Conservation (phyloP, 2,329 filamentous ascomycete species). For the Fusarium succisae region DNA sequence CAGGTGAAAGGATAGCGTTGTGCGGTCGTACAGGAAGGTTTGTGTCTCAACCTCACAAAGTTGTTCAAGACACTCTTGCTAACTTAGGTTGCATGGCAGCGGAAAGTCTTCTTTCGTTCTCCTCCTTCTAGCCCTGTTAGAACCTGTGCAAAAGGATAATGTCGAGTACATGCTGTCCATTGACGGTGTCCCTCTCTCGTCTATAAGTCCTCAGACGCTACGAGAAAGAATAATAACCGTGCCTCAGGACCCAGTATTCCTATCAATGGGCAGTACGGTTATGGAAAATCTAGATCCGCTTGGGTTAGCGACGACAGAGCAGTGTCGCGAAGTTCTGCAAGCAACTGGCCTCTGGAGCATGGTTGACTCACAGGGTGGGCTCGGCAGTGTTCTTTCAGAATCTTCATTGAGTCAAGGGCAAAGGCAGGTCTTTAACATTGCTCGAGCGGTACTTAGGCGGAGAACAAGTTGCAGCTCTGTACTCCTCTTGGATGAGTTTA, state of each 20-base stretch:
- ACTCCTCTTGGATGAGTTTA: not conserved
- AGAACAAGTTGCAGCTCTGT: not conserved
- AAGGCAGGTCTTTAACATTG: not conserved
- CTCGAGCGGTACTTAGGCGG: not conserved
- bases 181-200: not conserved
- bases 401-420: not conserved
- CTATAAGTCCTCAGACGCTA: not conserved
- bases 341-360: not conserved
- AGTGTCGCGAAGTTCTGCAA: not conserved
- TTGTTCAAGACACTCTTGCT: fast-evolving
- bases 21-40: not conserved
- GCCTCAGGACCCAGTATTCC: not conserved
- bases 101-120: not conserved
- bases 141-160: not conserved
- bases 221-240: not conserved
- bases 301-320: not conserved
- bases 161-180: not conserved
- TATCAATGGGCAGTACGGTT: not conserved
- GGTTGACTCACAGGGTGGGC: not conserved
- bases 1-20: not conserved
- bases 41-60: not conserved
- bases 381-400: not conserved
- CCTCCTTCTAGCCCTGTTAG: not conserved
- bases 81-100: not conserved
- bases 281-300: not conserved